Conservation (phyloP, 139 green algal genomes). For the Ulvella scutata region DNA sequence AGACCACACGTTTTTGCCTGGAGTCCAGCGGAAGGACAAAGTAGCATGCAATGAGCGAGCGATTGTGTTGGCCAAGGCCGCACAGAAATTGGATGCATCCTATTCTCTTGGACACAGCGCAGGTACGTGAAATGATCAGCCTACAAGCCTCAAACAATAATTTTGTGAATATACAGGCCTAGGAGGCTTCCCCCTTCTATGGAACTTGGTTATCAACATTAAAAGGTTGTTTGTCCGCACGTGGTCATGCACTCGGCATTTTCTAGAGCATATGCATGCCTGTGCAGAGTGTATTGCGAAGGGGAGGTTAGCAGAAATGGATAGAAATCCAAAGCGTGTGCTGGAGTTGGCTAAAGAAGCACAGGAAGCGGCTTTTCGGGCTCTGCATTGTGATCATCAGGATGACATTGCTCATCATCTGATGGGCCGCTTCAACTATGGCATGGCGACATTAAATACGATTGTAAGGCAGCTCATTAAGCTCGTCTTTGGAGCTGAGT, state of each 20-base stretch:
- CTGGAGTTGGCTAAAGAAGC: constrained; percentile 38
- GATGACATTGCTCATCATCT: constrained; percentile 63
- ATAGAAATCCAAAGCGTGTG: background rate
- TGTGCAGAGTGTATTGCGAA: background rate
- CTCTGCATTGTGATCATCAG: constrained; percentile 27
- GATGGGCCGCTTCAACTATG: constrained; percentile 50
- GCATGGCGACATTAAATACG: constrained; percentile 46
- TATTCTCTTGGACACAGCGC: background rate
- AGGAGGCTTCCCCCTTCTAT: no score
- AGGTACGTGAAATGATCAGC: no score
- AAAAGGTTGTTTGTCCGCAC: no score
- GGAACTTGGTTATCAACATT: no score
- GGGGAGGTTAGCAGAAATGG: background rate
- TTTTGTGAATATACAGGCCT: no score
- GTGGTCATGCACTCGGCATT: no score
- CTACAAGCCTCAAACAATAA: no score
- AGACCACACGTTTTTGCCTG: background rate
- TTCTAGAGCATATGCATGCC: no score
- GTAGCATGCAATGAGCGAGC: background rate
- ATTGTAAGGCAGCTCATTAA: constrained; percentile 39
- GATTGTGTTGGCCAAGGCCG: background rate
- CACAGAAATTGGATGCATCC: background rate
- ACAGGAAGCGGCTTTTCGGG: constrained; percentile 23
- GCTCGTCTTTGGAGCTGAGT: constrained; percentile 36
- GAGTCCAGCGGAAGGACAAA: background rate